Conservation (phyloP, 1,139 yeast species). For the Taphrina deformans region DNA sequence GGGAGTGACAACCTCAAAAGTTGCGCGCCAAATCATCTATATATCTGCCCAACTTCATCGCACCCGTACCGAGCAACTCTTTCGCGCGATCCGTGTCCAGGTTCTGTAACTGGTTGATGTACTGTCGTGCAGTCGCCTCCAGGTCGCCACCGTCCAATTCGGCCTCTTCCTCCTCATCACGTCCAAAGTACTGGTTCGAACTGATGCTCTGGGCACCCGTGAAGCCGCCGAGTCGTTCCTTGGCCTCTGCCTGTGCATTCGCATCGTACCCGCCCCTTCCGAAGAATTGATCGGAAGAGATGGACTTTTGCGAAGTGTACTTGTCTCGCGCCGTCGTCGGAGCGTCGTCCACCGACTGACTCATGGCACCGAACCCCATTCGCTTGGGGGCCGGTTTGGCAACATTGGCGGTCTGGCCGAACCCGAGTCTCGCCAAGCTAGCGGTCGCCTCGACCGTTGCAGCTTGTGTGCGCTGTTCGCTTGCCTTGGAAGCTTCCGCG, state of each 20-base stretch:
- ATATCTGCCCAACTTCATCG: constrained; percentile 27
- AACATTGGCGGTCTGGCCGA: constrained; percentile 63
- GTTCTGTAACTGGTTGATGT: constrained; percentile 26
- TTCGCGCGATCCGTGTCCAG: constrained; percentile 26
- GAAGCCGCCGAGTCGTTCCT: constrained; percentile 71
- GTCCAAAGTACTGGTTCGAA: constrained; percentile 89
- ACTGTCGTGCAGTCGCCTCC: constrained; percentile 29
- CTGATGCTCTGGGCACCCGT: constrained; percentile 88
- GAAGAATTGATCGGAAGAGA: constrained; percentile 76
- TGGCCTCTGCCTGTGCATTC: constrained; percentile 74
- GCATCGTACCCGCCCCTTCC: constrained; percentile 87
- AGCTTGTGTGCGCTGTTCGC: constrained; percentile 11
- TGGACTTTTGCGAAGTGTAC: constrained; percentile 87
- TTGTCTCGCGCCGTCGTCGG: constrained; percentile 53
- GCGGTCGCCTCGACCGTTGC: constrained; percentile 59
- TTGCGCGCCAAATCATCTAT: constrained; percentile 31
- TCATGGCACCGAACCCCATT: constrained; percentile 48
- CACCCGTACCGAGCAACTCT: constrained; percentile 27
- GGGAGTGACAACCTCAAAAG: too few species aligned
- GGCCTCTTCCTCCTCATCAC: constrained; percentile 58
- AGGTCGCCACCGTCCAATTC: constrained; percentile 37
- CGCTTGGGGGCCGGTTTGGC: constrained; percentile 35
- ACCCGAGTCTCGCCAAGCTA: constrained; percentile 74
- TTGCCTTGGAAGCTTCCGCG: constrained; percentile 3
- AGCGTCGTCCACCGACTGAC: constrained; percentile 41